Evolutionary conservation across 352 stramenopile genomes (phyloP).

Genomic region (Aphanomyces stellatus): DNA sequence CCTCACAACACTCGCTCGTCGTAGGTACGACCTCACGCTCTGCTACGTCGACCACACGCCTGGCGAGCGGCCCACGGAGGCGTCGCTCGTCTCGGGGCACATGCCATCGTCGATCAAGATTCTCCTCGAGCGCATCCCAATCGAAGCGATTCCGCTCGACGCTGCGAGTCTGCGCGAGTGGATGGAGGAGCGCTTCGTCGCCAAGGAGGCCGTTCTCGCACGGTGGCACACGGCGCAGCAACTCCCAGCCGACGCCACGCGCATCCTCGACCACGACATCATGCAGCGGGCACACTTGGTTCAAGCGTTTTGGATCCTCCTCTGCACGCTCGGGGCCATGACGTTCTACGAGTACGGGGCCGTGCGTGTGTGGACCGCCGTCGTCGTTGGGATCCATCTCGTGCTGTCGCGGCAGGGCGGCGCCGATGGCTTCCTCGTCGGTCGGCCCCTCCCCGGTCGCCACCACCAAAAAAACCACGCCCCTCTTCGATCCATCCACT

Average conservation of each 20-base stretch:
- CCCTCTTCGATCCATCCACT: too few relatives aligned
- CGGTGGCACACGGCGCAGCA: constrained; percentile 24
- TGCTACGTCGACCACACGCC: constrained; percentile 63
- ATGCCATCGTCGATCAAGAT: constrained; percentile 57
- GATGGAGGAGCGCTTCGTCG: constrained; percentile 56
- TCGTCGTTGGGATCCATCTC: background rate
- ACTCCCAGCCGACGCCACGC: constrained; percentile 38
- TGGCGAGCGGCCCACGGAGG: constrained; percentile 58
- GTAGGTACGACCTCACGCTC: constrained; percentile 53
- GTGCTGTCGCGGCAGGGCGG: background rate
- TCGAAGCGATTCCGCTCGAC: constrained; percentile 32
- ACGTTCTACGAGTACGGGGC: constrained; percentile 4
- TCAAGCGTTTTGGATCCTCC: constrained; percentile 44
- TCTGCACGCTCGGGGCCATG: constrained; percentile 26
- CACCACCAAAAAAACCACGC: too few relatives aligned
- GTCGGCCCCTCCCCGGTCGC: too few relatives aligned
- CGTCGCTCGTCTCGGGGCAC: constrained; percentile 45
- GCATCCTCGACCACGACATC: constrained; percentile 34
- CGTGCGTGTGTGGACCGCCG: background rate
- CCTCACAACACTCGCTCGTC: background rate
- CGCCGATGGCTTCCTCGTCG: constrained; percentile 4
- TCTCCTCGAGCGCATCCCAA: constrained; percentile 54
- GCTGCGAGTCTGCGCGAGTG: constrained; percentile 40
- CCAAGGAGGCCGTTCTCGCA: constrained; percentile 54
- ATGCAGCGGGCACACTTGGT: constrained; percentile 27